Evolutionary conservation across 331 rosid species (phyloP).

Genomic region (Dryas integrifolia): DNA sequence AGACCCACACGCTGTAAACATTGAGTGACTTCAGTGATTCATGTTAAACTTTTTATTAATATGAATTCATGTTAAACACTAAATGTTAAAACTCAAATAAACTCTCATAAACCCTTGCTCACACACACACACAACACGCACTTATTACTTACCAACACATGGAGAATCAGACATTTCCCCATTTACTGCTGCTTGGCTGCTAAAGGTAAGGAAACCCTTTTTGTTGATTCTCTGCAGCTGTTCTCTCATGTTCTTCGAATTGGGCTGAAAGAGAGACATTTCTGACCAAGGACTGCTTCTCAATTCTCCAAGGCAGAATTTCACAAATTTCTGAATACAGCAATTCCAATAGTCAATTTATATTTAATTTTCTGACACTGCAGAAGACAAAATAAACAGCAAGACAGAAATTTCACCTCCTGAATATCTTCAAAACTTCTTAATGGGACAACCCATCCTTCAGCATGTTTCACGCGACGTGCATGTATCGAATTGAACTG

Average conservation of each 20-base stretch:
- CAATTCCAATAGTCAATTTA: conserved; percentile 25
- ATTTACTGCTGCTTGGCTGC: conserved; percentile 93
- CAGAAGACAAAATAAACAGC: conserved; percentile 1
- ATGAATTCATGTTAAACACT: background rate
- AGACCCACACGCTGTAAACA: background rate
- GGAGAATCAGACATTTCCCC: conserved; percentile 87
- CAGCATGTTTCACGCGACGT: conserved; percentile 75
- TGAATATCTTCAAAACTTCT: conserved; percentile 64
- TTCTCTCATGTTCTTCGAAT: conserved; percentile 78
- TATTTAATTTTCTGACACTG: background rate
- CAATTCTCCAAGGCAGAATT: conserved; percentile 80
- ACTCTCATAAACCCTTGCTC: background rate
- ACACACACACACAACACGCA: conserved; percentile 4
- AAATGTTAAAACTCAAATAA: background rate
- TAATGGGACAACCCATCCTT: conserved; percentile 91
- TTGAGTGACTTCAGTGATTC: background rate
- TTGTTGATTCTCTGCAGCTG: conserved; percentile 62
- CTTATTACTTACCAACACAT: conserved; percentile 62
- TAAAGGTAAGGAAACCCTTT: conserved; percentile 85
- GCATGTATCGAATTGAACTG: conserved; percentile 98
- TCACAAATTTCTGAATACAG: conserved; percentile 66
- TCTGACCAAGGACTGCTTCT: conserved; percentile 98
- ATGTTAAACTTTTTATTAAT: background rate
- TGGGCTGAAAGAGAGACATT: conserved; percentile 63
- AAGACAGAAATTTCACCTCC: conserved; percentile 51